Evolutionary conservation across 768 basidiomycete species (phyloP).

Genomic region (Trametes maxima): DNA sequence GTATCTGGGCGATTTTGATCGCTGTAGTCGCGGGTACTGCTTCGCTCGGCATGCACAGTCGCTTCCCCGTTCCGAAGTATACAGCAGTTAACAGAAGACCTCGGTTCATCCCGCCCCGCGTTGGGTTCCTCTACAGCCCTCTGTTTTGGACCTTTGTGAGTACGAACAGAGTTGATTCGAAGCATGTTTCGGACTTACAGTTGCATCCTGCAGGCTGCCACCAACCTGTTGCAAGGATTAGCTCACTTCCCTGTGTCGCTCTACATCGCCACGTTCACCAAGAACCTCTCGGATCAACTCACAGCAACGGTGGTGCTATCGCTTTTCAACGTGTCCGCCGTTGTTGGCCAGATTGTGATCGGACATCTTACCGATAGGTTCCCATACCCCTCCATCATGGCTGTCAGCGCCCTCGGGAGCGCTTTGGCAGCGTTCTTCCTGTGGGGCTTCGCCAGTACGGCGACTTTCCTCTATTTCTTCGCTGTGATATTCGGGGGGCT

Average conservation of each 20-base stretch:
- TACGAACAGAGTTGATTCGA: not conserved
- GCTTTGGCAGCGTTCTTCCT: constrained; percentile 21
- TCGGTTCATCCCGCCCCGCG: constrained; percentile 15
- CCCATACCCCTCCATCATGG: constrained; percentile 26
- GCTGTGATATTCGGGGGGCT: constrained; percentile 25
- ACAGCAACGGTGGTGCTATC: constrained; percentile 25
- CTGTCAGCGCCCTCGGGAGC: constrained; percentile 14
- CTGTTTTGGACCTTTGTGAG: constrained; percentile 25
- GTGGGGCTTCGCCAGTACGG: constrained; percentile 26
- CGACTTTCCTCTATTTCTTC: constrained; percentile 24
- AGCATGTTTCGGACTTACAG: not conserved
- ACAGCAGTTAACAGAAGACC: constrained; percentile 3
- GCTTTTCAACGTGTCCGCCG: constrained; percentile 26
- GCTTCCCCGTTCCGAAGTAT: constrained; percentile 19
- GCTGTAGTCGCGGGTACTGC: constrained; percentile 16
- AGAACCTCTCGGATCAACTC: constrained; percentile 14
- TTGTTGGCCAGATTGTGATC: constrained; percentile 24
- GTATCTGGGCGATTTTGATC: constrained; percentile 21
- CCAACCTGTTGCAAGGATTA: constrained; percentile 24
- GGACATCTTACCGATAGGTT: constrained; percentile 25
- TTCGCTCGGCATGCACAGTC: constrained; percentile 18
- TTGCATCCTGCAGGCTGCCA: not conserved
- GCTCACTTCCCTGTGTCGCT: constrained; percentile 29
- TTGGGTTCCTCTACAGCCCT: constrained; percentile 13
- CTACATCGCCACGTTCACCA: constrained; percentile 25